Base-by-base conservation (phyloP, 2,329 filamentous ascomycete genomes). In the Fusarium siculi region DNA sequence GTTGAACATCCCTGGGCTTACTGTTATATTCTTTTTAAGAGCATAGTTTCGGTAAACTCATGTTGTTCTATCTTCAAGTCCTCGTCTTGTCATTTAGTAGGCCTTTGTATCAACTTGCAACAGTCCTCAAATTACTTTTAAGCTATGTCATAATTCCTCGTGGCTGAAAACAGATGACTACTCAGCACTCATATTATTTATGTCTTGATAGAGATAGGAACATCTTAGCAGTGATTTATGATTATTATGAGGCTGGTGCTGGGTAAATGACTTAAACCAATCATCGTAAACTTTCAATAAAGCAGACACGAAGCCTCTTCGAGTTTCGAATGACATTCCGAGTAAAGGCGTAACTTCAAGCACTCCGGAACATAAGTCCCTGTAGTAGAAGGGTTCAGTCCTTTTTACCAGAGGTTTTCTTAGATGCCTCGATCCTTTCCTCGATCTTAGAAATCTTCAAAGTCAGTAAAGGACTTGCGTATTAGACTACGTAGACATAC, bases 151-250 rank as follows among this genome's bases (percentile, higher is more conserved):
- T 2, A n/a, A 16, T 23, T 16, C 14, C 7, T 42, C 6, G 4
- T 23, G 5, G 5, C 11, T 19, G 5, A 46, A 6, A 15, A 0
- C 7, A 4, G 4, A 28, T 7, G 1, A 25, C 18, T 1, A 19
- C 4, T 21, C 0, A 15, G 11, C 9, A 21, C 9, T 16, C 10
- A 15, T 2, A 28, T 12, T 9, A 14, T 9, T 14, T 12, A 5
- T 46, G 5, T 15, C 8, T 7, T 5, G 4, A 9, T 28, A 21
- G 7, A 32, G 9, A 21, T 10, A n/a, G 5, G 18, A n/a, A 2
- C 3, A 9, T 14, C 6, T 9, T 2, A n/a, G 18, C 9, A 2
- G 14, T 12, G 4, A 32, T 23, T 18, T n/a, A n/a, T n/a, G n/a
- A n/a, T n/a, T n/a, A n/a, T n/a, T n/a, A n/a, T n/a, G n/a, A n/a